A percentile compares a stretch with the other conserved stretches of the same genome.
phyloP scores from a whole-genome alignment of 1,284 basidiomycete genomes.

The Paramarasmius palmivorus region DNA sequence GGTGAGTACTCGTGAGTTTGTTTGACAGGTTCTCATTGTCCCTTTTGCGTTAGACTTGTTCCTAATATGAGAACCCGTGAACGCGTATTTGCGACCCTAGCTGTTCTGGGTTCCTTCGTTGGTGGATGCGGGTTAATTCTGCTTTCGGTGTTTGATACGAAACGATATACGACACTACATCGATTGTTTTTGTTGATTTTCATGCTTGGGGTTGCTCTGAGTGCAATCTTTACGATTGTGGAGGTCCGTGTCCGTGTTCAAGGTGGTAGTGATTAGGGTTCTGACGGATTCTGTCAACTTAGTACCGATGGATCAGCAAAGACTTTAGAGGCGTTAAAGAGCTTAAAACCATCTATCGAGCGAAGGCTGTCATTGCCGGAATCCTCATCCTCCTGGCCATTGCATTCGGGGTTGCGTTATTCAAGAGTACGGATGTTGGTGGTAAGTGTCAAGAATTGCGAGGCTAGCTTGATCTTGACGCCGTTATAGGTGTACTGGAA shows the following conservation, averaged over 20 bases:
- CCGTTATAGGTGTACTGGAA: too few relatives aligned
- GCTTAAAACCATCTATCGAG: conserved; percentile 56
- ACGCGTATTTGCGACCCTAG: conserved; percentile 50
- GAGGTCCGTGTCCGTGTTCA: conserved; percentile 44
- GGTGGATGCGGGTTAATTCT: conserved; percentile 59
- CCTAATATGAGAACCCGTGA: conserved; percentile 60
- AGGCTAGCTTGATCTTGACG: too few relatives aligned
- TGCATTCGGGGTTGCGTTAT: conserved; percentile 58
- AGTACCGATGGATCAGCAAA: conserved; percentile 67
- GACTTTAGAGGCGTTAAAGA: conserved; percentile 48
- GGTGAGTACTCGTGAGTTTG: conserved; percentile 34
- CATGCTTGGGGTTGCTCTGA: conserved; percentile 61
- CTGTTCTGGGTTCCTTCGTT: conserved; percentile 59
- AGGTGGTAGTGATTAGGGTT: not conserved
- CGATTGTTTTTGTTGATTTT: conserved; percentile 64
- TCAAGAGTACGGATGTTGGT: conserved; percentile 45
- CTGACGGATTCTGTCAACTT: too few relatives aligned
- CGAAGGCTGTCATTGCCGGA: conserved; percentile 59
- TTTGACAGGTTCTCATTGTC: not conserved
- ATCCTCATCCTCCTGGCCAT: conserved; percentile 61
- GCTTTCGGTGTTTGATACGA: conserved; percentile 69
- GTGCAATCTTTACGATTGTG: conserved; percentile 69
- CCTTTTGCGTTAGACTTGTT: conserved; percentile 43
- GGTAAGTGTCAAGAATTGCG: too few relatives aligned
- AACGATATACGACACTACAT: conserved; percentile 49